phyloP scores from a whole-genome alignment of 495 filamentous ascomycete genomes.

The Pyronema omphalodes region DNA sequence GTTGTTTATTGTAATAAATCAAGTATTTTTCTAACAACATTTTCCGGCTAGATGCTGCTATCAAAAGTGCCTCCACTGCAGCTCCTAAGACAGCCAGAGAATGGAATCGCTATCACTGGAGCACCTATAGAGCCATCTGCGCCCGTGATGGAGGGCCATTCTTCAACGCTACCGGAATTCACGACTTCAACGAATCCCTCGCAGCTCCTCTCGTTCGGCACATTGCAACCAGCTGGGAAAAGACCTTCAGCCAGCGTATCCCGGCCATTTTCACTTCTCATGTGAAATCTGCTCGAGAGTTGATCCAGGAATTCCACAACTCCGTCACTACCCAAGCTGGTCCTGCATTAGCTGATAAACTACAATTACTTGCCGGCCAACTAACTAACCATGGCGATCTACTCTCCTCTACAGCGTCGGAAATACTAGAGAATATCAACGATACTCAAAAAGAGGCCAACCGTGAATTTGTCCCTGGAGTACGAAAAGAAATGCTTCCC shows the following conservation, averaged over 20 bases:
- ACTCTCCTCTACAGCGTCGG: slow-evolving; percentile 24
- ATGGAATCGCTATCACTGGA: slow-evolving; percentile 31
- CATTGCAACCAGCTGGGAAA: slow-evolving; percentile 40
- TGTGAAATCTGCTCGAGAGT: slow-evolving; percentile 8
- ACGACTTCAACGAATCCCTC: slow-evolving; percentile 35
- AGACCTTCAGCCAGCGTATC: slow-evolving; percentile 30
- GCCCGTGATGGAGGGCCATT: slow-evolving; percentile 32
- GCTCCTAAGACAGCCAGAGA: slow-evolving; percentile 30
- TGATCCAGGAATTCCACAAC: slow-evolving; percentile 29
- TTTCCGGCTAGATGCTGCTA: slow-evolving; percentile 5
- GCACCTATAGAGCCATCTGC: slow-evolving; percentile 46
- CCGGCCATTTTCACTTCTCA: slow-evolving; percentile 9
- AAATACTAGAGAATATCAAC: slow-evolving; percentile 26
- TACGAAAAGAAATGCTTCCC: slow-evolving; percentile 29
- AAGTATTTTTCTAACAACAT: neutral
- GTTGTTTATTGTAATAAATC: neutral
- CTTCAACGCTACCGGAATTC: slow-evolving; percentile 22
- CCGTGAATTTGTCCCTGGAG: slow-evolving; percentile 36
- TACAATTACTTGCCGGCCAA: slow-evolving; percentile 30
- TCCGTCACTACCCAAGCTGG: slow-evolving; percentile 27
- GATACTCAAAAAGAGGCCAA: slow-evolving; percentile 37
- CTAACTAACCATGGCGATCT: slow-evolving; percentile 28
- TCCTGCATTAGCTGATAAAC: slow-evolving; percentile 24
- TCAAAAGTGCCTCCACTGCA: slow-evolving; percentile 25
- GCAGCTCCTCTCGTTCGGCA: slow-evolving; percentile 35